Conservation (phyloP, 202 grass and related monocot species). For the Musa balbisiana region DNA sequence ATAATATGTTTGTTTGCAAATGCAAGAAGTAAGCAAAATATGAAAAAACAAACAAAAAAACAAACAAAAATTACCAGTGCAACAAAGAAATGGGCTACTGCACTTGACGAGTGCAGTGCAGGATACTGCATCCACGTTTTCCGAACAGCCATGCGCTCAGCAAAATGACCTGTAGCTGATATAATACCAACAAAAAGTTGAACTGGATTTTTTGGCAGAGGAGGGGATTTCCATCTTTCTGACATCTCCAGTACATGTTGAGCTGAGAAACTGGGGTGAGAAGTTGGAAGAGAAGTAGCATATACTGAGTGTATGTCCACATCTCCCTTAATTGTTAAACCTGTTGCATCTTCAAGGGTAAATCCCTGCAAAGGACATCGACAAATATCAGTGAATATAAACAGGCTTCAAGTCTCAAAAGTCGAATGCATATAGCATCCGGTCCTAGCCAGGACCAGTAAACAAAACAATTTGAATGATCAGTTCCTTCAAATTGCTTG, state of each 20-base stretch:
- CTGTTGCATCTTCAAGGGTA: slow-evolving; percentile 73
- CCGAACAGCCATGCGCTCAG: slow-evolving; percentile 86
- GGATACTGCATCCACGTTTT: slow-evolving; percentile 95
- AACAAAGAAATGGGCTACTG: slow-evolving; percentile 76
- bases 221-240: slow-evolving; percentile 62
- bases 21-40: not conserved
- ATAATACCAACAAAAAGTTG: slow-evolving; percentile 78
- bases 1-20: not conserved
- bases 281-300: slow-evolving; percentile 65
- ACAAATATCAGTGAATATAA: not conserved
- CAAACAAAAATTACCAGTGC: slow-evolving; percentile 53
- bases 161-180: slow-evolving; percentile 83
- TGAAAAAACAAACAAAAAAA: not conserved
- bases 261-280: slow-evolving; percentile 44
- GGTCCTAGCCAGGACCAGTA: too few species aligned
- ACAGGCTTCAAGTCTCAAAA: not conserved
- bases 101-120: slow-evolving; percentile 54
- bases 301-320: slow-evolving; percentile 65
- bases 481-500: too few species aligned
- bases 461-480: too few species aligned
- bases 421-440: not conserved
- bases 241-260: slow-evolving; percentile 77
- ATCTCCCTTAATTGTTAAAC: slow-evolving; percentile 59
- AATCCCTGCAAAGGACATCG: slow-evolving; percentile 48
- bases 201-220: slow-evolving; percentile 38